Evolutionary conservation across 1,139 yeast species (phyloP), one percentile per base, ranked within the genome.

Genomic region (Candida glucosophila): DNA sequence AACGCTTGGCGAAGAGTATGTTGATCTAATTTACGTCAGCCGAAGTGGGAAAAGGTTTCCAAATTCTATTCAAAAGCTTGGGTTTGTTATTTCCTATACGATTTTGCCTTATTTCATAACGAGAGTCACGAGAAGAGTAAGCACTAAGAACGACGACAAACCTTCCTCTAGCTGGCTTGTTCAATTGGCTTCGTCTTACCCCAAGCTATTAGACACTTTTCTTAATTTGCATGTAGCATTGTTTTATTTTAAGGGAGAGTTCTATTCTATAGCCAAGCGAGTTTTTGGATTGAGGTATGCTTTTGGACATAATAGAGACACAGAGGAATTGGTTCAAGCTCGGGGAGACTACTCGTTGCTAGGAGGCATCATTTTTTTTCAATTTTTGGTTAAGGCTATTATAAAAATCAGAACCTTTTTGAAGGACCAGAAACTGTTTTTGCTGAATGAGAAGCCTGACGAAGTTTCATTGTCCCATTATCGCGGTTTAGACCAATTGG

Each of bases 1-100:
- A 30, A 88, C 97, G 0, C 56, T 88, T 17, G 98, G 98, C 1
- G 97, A 88, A 47, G 97, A 90, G 51, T 88, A 88, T 49, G 90
- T 88, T 11, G 95, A 88, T 50, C 58, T 88, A 31, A 58, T 79
- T 12, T 83, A 85, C 43, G 81, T 82, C 5, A 65, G 48, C 31
- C 60, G 64, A 31, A 53, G 51, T 27, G 83, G 77, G 1, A 58
- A 41, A 14, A 43, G 56, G 15, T 49, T 78, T n/a, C 80, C 83
- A 2, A 57, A 52, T 20, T 17, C 58, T 1, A n/a, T 52, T 6
- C 56, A 59, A n/a, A 53, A 78, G 30, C 24, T 73, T 2, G 68
- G 71, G 9, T 78, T 76, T 38, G 52, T 77, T 1, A 23, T 65
- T 3, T 56, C 74, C 1, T 77, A 74, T 42, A 67, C 78, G 0